A percentile compares a stretch with the other conserved stretches of the same genome.
Evolutionary conservation across 176 grass and related monocot genomes (phyloP).

Genomic region (sorghum (Sorghum bicolor)): DNA sequence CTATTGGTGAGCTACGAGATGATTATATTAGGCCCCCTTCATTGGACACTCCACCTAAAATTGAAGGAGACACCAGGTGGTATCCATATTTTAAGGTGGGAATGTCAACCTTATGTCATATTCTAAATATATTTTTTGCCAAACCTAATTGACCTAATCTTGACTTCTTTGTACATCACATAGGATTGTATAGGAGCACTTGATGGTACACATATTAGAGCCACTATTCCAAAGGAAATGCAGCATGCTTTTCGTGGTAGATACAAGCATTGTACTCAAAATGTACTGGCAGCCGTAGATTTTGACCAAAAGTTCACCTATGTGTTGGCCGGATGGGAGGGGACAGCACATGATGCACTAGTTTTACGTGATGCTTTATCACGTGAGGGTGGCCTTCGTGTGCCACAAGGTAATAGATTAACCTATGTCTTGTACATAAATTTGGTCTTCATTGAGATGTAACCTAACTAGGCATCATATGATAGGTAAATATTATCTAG

Average conservation of each 20-base stretch:
- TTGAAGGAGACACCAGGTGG: no score
- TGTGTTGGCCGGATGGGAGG: slow-evolving; percentile 1
- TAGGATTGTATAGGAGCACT: background rate
- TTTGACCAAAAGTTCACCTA: slow-evolving; percentile 25
- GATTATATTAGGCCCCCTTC: no score
- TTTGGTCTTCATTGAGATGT: background rate
- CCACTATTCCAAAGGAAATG: background rate
- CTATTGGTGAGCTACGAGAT: no score
- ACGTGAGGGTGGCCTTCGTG: background rate
- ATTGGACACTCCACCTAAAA: no score
- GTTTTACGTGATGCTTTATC: background rate
- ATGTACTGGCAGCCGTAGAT: slow-evolving; percentile 13
- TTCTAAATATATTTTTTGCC: no score
- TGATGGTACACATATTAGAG: background rate
- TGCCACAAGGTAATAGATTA: background rate
- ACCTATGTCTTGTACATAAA: no score
- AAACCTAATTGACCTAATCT: no score
- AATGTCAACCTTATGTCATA: no score
- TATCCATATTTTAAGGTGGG: no score
- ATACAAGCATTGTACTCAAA: slow-evolving; percentile 9
- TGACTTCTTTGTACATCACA: no score
- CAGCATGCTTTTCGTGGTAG: background rate
- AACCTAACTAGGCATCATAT: background rate
- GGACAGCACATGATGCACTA: background rate
- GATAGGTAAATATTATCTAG: background rate